Percentiles rank a stretch among this genome's conserved stretches.
Evolutionary conservation across 371 early-diverging fungal genomes (phyloP).

Genomic region (Paraphysoderma sedebokerense): DNA sequence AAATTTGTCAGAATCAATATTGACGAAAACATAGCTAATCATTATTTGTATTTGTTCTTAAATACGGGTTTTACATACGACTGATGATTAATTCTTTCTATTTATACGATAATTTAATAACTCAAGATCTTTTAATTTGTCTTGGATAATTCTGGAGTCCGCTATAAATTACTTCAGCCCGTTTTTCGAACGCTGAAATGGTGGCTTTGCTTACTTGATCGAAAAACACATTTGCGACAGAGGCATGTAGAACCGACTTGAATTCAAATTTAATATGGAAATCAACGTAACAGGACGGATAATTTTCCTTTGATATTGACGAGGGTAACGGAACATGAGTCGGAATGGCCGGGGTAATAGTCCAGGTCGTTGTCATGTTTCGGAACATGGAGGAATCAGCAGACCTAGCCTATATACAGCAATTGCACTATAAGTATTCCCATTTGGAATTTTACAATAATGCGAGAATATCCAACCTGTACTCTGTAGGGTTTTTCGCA

Average conservation of each 20-base stretch:
- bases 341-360: constrained; percentile 21
- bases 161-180: constrained; percentile 8
- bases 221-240: constrained; percentile 52
- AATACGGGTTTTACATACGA: too few species aligned
- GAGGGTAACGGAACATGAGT: constrained; percentile 16
- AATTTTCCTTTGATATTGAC: constrained; percentile 12
- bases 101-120: too few species aligned
- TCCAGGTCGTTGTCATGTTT: constrained; percentile 46
- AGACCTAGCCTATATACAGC: constrained; percentile 34
- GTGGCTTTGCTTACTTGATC: constrained; percentile 53
- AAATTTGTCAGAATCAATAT: too few species aligned
- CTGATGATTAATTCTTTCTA: too few species aligned
- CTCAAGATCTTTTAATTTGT: too few species aligned
- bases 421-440: background rate
- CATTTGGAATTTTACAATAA: background rate
- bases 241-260: constrained; percentile 51
- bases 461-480: constrained; percentile 13
- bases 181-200: constrained; percentile 48
- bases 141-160: too few species aligned
- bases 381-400: constrained; percentile 46
- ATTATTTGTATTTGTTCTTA: too few species aligned
- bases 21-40: too few species aligned
- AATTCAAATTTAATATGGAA: constrained; percentile 64
- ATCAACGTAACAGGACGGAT: constrained; percentile 41
- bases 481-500: constrained; percentile 35